Percentiles rank a stretch among this genome's conserved stretches.
Evolutionary conservation across 2,329 filamentous ascomycete species (phyloP).

Genomic region (Penicillium expansum): DNA sequence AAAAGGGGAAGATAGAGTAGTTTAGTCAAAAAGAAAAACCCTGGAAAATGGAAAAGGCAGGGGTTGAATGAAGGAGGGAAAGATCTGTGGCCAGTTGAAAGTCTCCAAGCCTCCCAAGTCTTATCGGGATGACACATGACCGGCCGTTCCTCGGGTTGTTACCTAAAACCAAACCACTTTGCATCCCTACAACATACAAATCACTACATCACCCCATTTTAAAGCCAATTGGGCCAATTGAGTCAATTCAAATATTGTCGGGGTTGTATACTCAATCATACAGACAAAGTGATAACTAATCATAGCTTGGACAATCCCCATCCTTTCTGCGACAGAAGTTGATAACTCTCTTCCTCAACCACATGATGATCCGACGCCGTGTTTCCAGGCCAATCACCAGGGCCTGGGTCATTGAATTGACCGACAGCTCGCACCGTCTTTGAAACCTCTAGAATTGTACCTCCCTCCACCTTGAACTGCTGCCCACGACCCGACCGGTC

Average conservation of each 20-base stretch:
- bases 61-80: conserved; percentile 3
- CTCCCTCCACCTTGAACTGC: conserved; percentile 44
- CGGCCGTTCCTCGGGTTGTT: neutral
- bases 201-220: neutral
- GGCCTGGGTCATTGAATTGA: conserved; percentile 55
- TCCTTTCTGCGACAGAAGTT: conserved; percentile 46
- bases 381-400: conserved; percentile 47
- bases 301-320: conserved; percentile 48
- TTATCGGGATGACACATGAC: conserved; percentile 10
- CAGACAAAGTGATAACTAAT: conserved; percentile 3
- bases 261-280: neutral
- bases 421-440: conserved; percentile 53
- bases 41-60: neutral
- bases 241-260: neutral
- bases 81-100: neutral
- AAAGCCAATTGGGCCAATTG: neutral
- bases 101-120: neutral
- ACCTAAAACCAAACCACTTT: neutral
- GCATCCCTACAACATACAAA: neutral
- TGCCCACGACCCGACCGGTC: conserved; percentile 30
- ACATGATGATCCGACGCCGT: conserved; percentile 44
- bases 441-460: conserved; percentile 57
- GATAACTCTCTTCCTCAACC: conserved; percentile 51
- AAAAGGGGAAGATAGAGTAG: conserved; percentile 7
- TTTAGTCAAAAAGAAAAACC: conserved; percentile 8